Evolutionary conservation across 768 basidiomycete species (phyloP), one percentile per base, ranked within the genome.

Genomic region (Termitomyces sp.): DNA sequence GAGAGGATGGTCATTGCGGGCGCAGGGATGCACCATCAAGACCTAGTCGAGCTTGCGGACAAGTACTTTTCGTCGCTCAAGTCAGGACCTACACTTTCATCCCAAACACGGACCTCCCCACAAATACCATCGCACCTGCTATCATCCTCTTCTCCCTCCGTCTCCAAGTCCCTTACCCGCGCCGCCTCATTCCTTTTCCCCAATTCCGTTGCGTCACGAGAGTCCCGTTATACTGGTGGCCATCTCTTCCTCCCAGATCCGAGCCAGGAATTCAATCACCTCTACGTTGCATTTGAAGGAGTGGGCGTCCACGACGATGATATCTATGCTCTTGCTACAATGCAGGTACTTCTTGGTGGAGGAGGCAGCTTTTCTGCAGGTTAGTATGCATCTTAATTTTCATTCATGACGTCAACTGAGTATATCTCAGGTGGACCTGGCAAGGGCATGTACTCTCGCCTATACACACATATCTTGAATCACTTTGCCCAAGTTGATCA

Each of bases 401-500:
- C 7, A 39, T 16, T 12, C 30, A 27, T 49, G 24, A 36, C 44
- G 41, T 54, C 15, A 1, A 49, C 36, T 53, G 54, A 52, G 57
- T 55, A 64, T 54, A 39, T 52, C 54, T 24, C 65, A 82, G 94
- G 96, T 63, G 96, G 96, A 4, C 96, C 96, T 2, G 96, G 96
- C 16, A 98, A 98, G 77, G 96, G 96, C 66, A 98, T 98, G 96
- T 98, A 97, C 79, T 94, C 95, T 36, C 88, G 96, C 27, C 76
- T 98, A 31, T 98, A 98, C 77, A 96, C 94, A 11, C 87, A 94
- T 69, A 93, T 98, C 67, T 86, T 98, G 58, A 98, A 98, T 71
- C 89, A 92, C 68, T 92, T 94, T 76, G 84, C 93, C 53, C 87
- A 92, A 68, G 83, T 98, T 67, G 96, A 98, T 72, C 93, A 95